phyloP scores from a whole-genome alignment of 441 rosid genomes.

The Metrosideros polymorpha region DNA sequence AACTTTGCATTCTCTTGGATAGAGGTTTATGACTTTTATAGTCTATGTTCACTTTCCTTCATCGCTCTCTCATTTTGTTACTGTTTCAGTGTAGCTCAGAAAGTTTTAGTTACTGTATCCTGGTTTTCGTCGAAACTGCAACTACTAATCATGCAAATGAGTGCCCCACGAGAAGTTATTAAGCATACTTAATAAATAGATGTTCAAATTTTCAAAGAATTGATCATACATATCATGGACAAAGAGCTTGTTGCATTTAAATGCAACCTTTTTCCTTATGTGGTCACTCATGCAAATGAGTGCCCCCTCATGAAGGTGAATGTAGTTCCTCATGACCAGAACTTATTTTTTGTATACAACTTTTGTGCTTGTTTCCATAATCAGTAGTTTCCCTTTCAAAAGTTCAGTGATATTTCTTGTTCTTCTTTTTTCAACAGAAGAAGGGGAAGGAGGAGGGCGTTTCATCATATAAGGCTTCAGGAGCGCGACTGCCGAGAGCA shows the following conservation, averaged over 20 bases:
- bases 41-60: neutral
- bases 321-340: no score
- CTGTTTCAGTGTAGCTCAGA: neutral
- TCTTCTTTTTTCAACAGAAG: no score
- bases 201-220: neutral
- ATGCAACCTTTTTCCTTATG: neutral
- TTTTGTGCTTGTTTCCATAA: no score
- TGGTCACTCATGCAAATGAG: no score
- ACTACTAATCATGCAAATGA: no score
- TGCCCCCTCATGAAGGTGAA: no score
- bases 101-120: neutral
- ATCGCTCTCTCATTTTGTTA: neutral
- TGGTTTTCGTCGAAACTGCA: neutral
- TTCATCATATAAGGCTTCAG: no score
- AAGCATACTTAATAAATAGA: neutral
- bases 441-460: no score
- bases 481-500: no score
- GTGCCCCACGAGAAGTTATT: neutral
- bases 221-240: neutral
- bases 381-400: no score
- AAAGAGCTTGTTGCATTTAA: neutral
- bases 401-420: no score
- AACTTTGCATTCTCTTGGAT: neutral
- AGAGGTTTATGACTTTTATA: neutral
- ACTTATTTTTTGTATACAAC: no score